phyloP scores from a whole-genome alignment of 768 basidiomycete genomes.

The Suillus variegatus region DNA sequence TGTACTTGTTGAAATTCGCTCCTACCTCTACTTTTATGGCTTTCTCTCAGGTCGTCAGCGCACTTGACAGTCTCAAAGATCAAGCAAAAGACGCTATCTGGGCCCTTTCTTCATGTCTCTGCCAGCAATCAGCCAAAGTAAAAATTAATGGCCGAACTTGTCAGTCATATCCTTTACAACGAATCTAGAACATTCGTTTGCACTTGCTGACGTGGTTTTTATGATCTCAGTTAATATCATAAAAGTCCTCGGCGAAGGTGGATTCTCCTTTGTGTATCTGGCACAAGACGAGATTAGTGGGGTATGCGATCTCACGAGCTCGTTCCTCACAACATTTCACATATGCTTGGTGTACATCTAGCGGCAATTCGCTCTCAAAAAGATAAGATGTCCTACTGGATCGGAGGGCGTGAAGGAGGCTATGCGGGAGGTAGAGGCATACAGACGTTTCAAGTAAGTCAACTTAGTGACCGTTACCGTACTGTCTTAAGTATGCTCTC shows the following conservation, averaged over 20 bases:
- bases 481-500: slow-evolving; percentile 6
- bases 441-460: slow-evolving; percentile 88
- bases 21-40: slow-evolving; percentile 24
- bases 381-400: slow-evolving; percentile 91
- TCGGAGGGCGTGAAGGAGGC: slow-evolving; percentile 86
- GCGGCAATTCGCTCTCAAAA: slow-evolving; percentile 95
- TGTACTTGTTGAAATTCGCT: neutral
- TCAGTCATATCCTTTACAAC: slow-evolving; percentile 40
- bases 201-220: slow-evolving; percentile 9
- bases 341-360: slow-evolving; percentile 30
- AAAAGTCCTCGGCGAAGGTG: slow-evolving; percentile 94
- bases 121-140: slow-evolving; percentile 79
- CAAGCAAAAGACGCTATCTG: slow-evolving; percentile 81
- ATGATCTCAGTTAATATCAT: slow-evolving; percentile 72
- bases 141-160: slow-evolving; percentile 97
- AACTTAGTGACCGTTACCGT: neutral
- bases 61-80: slow-evolving; percentile 62
- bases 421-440: slow-evolving; percentile 90
- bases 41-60: slow-evolving; percentile 35
- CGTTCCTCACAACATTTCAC: neutral
- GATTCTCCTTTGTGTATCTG: slow-evolving; percentile 89
- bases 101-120: slow-evolving; percentile 80
- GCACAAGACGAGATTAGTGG: slow-evolving; percentile 86
- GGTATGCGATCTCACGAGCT: slow-evolving; percentile 42
- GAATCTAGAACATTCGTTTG: slow-evolving; percentile 5